phyloP scores from a whole-genome alignment of 2,329 filamentous ascomycete species.

The Huntiella savannae region DNA sequence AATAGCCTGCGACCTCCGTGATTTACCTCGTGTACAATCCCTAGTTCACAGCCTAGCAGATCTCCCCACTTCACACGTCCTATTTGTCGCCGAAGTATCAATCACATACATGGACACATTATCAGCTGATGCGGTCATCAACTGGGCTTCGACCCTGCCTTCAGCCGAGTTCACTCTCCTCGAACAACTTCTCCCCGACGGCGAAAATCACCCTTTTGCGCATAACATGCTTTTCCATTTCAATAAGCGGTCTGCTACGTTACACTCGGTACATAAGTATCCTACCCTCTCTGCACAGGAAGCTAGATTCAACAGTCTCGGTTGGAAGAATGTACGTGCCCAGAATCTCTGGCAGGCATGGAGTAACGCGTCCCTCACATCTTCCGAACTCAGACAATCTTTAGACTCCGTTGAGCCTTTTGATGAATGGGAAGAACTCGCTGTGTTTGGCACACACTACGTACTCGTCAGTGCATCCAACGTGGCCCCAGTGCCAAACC shows the following conservation, averaged over 20 bases:
- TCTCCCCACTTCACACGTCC: constrained; percentile 37
- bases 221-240: constrained; percentile 73
- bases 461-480: constrained; percentile 47
- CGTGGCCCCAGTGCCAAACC: background rate
- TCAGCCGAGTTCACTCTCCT: constrained; percentile 65
- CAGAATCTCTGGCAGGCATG: constrained; percentile 69
- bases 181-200: constrained; percentile 70
- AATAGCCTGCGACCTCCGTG: constrained; percentile 61
- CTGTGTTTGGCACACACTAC: constrained; percentile 69
- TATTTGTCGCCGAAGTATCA: constrained; percentile 80
- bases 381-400: constrained; percentile 33
- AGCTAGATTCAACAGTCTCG: constrained; percentile 45
- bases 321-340: constrained; percentile 44
- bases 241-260: constrained; percentile 56
- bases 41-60: constrained; percentile 40
- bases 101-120: constrained; percentile 72
- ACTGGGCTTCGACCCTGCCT: constrained; percentile 55
- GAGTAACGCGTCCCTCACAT: constrained; percentile 49
- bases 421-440: constrained; percentile 93
- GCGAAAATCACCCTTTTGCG: constrained; percentile 63
- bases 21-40: constrained; percentile 40
- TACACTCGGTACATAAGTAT: constrained; percentile 57
- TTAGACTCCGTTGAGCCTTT: constrained; percentile 65
- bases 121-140: constrained; percentile 53
- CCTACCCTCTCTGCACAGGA: constrained; percentile 46